A percentile compares a stretch with the other conserved stretches of the same genome.
phyloP scores from a whole-genome alignment of 176 grass and related monocot species.

The Oryza glaberrima region DNA sequence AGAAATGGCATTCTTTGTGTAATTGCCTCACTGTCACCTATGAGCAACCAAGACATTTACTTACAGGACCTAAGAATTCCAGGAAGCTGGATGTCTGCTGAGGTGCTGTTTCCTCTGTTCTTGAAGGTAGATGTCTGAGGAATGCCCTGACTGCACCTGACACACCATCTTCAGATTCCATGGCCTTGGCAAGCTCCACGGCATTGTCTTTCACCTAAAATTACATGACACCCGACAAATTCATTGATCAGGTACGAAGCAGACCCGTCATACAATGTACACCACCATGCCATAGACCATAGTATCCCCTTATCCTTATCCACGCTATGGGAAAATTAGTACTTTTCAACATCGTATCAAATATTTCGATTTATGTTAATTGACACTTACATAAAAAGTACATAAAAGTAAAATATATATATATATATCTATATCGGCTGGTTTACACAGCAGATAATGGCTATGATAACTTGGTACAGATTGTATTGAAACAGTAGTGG shows the following conservation, averaged over 20 bases:
- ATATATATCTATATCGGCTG: too few species aligned
- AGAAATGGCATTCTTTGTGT: not conserved
- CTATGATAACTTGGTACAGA: not conserved
- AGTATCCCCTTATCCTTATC: not conserved
- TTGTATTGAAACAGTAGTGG: not conserved
- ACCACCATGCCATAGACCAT: not conserved
- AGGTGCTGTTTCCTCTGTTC: constrained; percentile 1
- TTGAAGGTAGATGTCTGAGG: constrained; percentile 71
- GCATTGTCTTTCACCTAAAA: constrained; percentile 80
- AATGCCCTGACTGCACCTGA: constrained; percentile 84
- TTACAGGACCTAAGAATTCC: constrained; percentile 37
- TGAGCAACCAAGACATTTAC: constrained; percentile 62
- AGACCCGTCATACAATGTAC: not conserved
- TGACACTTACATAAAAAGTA: not conserved
- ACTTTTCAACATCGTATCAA: too few species aligned
- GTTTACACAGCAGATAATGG: too few species aligned
- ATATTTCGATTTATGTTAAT: not conserved
- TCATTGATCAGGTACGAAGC: not conserved
- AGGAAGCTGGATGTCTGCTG: constrained; percentile 23
- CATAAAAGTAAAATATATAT: too few species aligned
- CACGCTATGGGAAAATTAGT: not conserved
- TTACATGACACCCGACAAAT: not conserved
- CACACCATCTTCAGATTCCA: constrained; percentile 82
- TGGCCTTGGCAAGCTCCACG: constrained; percentile 69
- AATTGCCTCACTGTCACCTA: constrained; percentile 9